Evolutionary conservation across 2,329 filamentous ascomycete genomes (phyloP), one percentile per base, ranked within the genome.

Genomic region (Aureobasidium sp.): DNA sequence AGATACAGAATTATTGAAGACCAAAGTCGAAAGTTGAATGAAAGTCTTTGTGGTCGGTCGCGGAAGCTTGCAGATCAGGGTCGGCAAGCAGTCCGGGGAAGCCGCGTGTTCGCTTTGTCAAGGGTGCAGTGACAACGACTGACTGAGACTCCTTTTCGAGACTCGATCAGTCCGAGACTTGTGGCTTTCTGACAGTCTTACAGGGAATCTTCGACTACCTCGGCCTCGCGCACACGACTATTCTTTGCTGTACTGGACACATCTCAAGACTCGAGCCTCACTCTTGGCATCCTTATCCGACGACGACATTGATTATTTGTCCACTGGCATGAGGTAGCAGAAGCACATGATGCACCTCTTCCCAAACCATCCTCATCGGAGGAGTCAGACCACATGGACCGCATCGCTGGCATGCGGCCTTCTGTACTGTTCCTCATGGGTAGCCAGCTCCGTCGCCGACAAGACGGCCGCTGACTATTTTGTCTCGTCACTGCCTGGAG

Each of bases 391-490:
- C 7, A 34, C 36, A 14, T 63, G 62, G 55, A 47, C 36, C 9
- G 15, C 15, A 37, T 34, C 55, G 12, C 25, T 63, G 31, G 48
- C 64, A 58, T 63, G 37, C 27, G 37, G 61, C 4, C 51, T 65
- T 6, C 44, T 65, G 3, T 53, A 52, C 29, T 55, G 56, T 47
- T 63, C 62, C 29, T 48, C 62, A 31, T 65, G 64, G 62, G 41
- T 61, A 31, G 9, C 51, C 5, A n/a, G 57, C 17, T 61, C 53
- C 25, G 34, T 49, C 14, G 81, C 76, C 68, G 76, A 79, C 37
- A 85, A 84, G 72, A 81, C 82, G 2, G 87, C 90, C 51, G 90
- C 87, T 36, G 92, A 99, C 74, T 99, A 97, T 76, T 97, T 88
- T 77, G 88, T 99, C 60, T 86, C 85, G 69, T 84, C 87, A 9